Conservation (phyloP, 2,329 filamentous ascomycete species). For the Fusarium oligoseptatum region DNA sequence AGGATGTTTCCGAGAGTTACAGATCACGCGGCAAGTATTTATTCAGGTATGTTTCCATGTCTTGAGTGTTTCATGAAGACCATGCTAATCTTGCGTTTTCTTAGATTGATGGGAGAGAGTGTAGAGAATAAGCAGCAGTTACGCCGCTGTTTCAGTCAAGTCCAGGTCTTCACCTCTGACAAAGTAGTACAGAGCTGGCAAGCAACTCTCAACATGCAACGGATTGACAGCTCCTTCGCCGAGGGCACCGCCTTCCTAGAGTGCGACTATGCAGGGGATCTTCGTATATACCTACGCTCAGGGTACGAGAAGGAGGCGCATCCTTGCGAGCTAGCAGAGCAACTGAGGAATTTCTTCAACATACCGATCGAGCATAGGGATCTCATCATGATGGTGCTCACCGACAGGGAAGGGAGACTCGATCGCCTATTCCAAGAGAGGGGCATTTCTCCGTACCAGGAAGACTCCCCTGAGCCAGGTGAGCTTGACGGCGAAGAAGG, state of each 20-base stretch:
- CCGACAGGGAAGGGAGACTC: background rate
- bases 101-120: constrained; percentile 7
- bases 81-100: background rate
- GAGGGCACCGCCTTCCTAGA: constrained; percentile 9
- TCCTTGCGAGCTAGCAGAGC: constrained; percentile 10
- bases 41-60: background rate
- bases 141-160: background rate
- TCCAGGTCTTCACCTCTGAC: background rate
- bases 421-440: constrained; percentile 8
- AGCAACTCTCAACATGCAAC: background rate
- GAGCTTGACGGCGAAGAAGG: background rate
- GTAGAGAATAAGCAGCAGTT: background rate
- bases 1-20: constrained; percentile 7
- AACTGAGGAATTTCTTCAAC: constrained; percentile 9
- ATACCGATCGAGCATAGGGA: constrained; percentile 4
- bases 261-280: constrained; percentile 1
- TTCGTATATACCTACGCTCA: constrained; percentile 5
- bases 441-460: constrained; percentile 4
- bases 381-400: constrained; percentile 1
- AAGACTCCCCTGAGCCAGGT: background rate
- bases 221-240: constrained; percentile 6
- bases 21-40: constrained; percentile 3
- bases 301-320: constrained; percentile 10
- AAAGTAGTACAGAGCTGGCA: constrained; percentile 12
- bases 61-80: background rate